Base-by-base conservation (phyloP, 768 basidiomycete genomes). In the Lentinula raphanica region DNA sequence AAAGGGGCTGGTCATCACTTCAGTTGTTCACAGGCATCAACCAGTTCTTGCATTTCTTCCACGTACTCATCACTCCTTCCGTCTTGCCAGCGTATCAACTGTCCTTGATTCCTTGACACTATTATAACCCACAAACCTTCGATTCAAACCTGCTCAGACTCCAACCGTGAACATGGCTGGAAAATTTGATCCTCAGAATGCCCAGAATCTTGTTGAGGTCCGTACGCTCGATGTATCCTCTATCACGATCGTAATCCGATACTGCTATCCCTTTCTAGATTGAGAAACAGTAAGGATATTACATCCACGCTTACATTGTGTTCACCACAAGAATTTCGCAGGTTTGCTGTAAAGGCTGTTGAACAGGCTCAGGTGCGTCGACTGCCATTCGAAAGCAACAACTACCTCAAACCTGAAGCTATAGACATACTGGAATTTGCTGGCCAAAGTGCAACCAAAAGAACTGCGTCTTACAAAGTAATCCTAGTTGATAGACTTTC, bases 391-490 rank as follows among this genome's bases (percentile, higher is more conserved):
- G n/a, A 25, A 29, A 19, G 15, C 21, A 35, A 21, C 36, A 42
- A 32, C 3, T 5, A 17, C 9, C 5, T n/a, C 13, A 12, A 29
- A 11, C 21, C 31, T 54, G 17, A 2, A n/a, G 19, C n/a, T 1
- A 23, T 63, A 98, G 91, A 94, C 94, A 7, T 98, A 98, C 74
- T 96, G 94, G 89, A 94, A 93, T 68, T 79, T 99, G 44, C 75
- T 98, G 54, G 88, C 89, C 68, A 87, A 86, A 67, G 83, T 97
- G 50, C 70, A 78, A 17, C 94, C 95, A 45, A 79, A 78, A 58
- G 82, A 84, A 45, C 83, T 98, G 60, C 85, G 78, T 66, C 76
- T 98, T 62, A 94, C 95, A 61, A 88, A 87, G 93, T 95, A 60
- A 63, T 79, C 71, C 31, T 46, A 54, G 57, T 49, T 2, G 6